Conservation (phyloP, 2,329 filamentous ascomycete species). For the Epichloe amarillans region DNA sequence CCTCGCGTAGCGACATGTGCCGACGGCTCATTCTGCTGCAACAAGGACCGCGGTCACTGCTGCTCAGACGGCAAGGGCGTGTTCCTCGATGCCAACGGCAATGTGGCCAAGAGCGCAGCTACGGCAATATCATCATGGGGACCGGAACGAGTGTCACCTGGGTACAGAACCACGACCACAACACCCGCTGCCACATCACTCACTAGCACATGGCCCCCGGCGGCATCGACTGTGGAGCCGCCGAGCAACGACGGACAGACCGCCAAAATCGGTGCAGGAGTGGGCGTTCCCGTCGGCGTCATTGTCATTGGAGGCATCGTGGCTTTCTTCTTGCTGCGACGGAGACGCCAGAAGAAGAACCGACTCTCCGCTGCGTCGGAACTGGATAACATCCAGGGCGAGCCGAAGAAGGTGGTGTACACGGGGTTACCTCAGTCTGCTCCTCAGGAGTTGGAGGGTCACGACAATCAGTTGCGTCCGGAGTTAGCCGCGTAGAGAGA, state of each 20-base stretch:
- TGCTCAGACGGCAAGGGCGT: not conserved
- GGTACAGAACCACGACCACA: not conserved
- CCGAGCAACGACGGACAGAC: not conserved
- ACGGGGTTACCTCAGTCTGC: not conserved
- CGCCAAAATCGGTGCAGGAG: not conserved
- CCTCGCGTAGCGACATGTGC: not conserved
- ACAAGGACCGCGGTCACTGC: not conserved
- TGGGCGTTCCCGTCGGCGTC: not conserved
- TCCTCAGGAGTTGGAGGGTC: not conserved
- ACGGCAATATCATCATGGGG: not conserved
- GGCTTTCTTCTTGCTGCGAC: not conserved
- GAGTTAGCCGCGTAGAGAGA: not conserved
- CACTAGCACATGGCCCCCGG: not conserved
- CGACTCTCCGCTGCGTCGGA: not conserved
- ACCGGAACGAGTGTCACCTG: not conserved
- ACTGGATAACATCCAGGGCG: not conserved
- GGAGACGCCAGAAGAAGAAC: not conserved
- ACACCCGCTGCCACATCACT: not conserved
- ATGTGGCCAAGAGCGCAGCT: not conserved
- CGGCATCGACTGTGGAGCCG: not conserved
- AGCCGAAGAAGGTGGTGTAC: not conserved
- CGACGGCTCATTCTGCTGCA: conserved; percentile 3
- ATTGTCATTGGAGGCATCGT: not conserved
- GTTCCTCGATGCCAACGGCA: conserved; percentile 1
- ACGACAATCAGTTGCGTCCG: not conserved